phyloP scores from a whole-genome alignment of 352 stramenopile species.

The Phytophthora pseudosyringae region DNA sequence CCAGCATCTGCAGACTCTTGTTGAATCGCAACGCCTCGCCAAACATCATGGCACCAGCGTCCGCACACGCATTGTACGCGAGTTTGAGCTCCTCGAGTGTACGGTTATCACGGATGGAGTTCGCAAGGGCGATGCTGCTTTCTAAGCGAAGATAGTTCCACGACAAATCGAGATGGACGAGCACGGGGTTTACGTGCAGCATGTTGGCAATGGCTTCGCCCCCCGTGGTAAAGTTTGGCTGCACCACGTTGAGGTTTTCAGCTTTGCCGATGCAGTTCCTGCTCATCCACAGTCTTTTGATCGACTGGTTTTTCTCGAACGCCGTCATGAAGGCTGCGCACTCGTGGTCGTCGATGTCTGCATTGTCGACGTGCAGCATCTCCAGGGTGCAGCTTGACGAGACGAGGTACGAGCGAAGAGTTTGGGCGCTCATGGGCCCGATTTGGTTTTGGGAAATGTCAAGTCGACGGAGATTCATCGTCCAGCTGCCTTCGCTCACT shows the following conservation, averaged over 20 bases:
- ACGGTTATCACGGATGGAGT: slow-evolving; percentile 67
- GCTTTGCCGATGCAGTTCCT: slow-evolving; percentile 89
- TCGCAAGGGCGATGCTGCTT: slow-evolving; percentile 71
- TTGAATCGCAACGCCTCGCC: slow-evolving; percentile 73
- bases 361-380: slow-evolving; percentile 76
- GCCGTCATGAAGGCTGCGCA: slow-evolving; percentile 86
- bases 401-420: slow-evolving; percentile 60
- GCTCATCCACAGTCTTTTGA: slow-evolving; percentile 76
- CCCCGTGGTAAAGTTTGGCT: slow-evolving; percentile 83
- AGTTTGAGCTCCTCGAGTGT: slow-evolving; percentile 75
- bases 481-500: slow-evolving; percentile 56
- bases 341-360: slow-evolving; percentile 90
- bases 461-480: slow-evolving; percentile 55
- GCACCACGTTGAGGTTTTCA: slow-evolving; percentile 90
- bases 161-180: slow-evolving; percentile 84
- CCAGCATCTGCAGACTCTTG: slow-evolving; percentile 61
- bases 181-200: slow-evolving; percentile 78
- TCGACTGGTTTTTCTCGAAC: slow-evolving; percentile 83
- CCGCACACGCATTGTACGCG: slow-evolving; percentile 79
- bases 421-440: slow-evolving; percentile 61
- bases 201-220: slow-evolving; percentile 91
- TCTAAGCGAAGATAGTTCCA: slow-evolving; percentile 91
- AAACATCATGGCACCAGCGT: slow-evolving; percentile 80
- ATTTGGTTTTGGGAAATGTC: slow-evolving; percentile 84
- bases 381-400: slow-evolving; percentile 67